Percentiles rank a stretch among this genome's conserved stretches.
Evolutionary conservation across 2,329 filamentous ascomycete species (phyloP).

Genomic region (Drechmeria coniospora): DNA sequence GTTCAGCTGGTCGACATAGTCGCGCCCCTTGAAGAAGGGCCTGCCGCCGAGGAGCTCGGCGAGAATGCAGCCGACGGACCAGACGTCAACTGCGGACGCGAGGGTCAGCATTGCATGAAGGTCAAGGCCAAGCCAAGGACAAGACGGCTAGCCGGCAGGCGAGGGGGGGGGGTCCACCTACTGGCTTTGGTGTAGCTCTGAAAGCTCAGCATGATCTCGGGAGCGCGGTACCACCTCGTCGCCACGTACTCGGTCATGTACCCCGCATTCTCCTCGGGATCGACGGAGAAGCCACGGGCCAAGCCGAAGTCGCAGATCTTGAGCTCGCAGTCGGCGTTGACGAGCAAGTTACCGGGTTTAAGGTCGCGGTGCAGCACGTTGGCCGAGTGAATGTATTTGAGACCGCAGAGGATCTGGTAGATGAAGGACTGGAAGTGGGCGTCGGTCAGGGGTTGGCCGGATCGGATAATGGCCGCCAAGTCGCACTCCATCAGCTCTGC

Average conservation of each 20-base stretch:
- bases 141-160: background rate
- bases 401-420: constrained; percentile 96
- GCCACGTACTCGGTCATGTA: constrained; percentile 99
- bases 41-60: constrained; percentile 90
- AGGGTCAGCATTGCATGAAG: too few species aligned
- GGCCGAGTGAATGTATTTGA: constrained; percentile 98
- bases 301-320: constrained; percentile 99
- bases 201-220: constrained; percentile 99
- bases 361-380: constrained; percentile 94
- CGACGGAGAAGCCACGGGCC: constrained; percentile 88
- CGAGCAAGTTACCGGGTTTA: constrained; percentile 91
- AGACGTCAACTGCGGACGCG: constrained; percentile 66
- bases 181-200: constrained; percentile 99
- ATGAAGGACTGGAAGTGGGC: constrained; percentile 99
- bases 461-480: constrained; percentile 91
- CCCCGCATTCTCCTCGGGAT: constrained; percentile 94
- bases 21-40: constrained; percentile 97
- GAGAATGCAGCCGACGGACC: constrained; percentile 96
- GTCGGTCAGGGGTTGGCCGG: constrained; percentile 90
- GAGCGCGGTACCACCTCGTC: constrained; percentile 86
- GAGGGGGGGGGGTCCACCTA: constrained; percentile 35
- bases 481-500: constrained; percentile 98
- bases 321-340: constrained; percentile 97
- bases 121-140: too few species aligned
- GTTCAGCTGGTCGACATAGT: constrained; percentile 98